Percentiles rank a stretch among this genome's conserved stretches.
Evolutionary conservation across 2,329 filamentous ascomycete species (phyloP).

Genomic region (Pseudogymnoascus sp.): DNA sequence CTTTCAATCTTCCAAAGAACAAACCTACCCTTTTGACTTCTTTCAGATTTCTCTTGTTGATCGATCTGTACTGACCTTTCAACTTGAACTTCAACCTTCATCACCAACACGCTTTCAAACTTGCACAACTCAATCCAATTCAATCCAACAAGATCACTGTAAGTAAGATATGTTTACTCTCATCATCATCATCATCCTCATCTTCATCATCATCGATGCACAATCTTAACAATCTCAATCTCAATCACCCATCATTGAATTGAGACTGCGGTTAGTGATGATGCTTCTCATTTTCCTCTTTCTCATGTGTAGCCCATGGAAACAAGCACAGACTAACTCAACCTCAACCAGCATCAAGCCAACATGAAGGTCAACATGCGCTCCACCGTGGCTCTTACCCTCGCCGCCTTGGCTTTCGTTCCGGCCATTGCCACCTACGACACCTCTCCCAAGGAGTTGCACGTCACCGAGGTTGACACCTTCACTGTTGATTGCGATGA

Average conservation of each 20-base stretch:
- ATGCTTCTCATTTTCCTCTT: neutral
- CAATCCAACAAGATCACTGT: neutral
- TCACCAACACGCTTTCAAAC: neutral
- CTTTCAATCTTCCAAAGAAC: neutral
- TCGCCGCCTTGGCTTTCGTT: neutral
- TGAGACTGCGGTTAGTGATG: neutral
- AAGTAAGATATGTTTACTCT: neutral
- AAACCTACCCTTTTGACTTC: neutral
- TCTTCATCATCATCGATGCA: too few relatives aligned
- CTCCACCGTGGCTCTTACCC: neutral
- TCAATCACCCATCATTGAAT: neutral
- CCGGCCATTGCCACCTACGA: neutral
- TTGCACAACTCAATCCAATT: neutral
- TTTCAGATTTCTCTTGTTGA: neutral
- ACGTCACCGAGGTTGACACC: neutral
- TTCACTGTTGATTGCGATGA: neutral
- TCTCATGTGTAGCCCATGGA: neutral
- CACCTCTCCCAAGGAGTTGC: neutral
- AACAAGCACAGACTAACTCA: neutral
- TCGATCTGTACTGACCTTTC: neutral
- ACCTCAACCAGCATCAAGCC: neutral
- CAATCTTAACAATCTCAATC: neutral
- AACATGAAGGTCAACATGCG: neutral
- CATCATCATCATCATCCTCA: neutral
- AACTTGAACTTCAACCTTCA: neutral